phyloP scores from a whole-genome alignment of 2,329 filamentous ascomycete species.

The Chaetomium sp. region DNA sequence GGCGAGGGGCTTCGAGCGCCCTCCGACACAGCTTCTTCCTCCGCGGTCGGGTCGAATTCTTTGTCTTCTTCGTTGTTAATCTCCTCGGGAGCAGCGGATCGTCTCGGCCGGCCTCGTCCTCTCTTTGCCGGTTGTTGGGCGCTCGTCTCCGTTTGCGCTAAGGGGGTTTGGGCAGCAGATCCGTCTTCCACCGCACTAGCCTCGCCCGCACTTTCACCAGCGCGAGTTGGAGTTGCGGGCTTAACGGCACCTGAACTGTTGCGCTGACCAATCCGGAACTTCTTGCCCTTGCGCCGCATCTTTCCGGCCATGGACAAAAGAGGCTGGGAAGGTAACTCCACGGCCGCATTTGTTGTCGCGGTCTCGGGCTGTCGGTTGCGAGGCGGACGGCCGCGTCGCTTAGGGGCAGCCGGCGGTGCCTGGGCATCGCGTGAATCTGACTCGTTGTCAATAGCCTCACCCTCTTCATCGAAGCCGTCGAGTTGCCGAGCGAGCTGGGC shows the following conservation, averaged over 20 bases:
- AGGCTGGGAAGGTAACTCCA: conserved; percentile 21
- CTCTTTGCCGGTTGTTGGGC: not conserved
- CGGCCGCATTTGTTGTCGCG: not conserved
- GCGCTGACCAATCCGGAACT: conserved; percentile 43
- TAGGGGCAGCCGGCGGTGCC: conserved; percentile 6
- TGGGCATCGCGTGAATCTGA: not conserved
- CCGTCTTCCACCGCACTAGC: not conserved
- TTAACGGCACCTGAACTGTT: conserved; percentile 20
- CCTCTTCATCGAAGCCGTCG: conserved; percentile 21
- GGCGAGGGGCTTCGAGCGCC: conserved; percentile 12
- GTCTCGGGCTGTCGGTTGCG: conserved; percentile 12
- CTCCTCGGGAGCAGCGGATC: not conserved
- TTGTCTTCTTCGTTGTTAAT: conserved; percentile 17
- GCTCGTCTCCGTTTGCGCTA: not conserved
- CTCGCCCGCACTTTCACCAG: not conserved
- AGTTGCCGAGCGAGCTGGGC: conserved; percentile 31
- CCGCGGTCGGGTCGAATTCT: conserved; percentile 18
- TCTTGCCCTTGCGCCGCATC: conserved; percentile 48
- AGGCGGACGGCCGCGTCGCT: conserved; percentile 33
- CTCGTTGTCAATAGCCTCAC: conserved; percentile 19
- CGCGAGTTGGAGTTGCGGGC: not conserved
- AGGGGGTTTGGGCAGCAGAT: too few species aligned
- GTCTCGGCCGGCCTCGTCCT: not conserved
- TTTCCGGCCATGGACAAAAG: conserved; percentile 52
- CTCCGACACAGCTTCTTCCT: conserved; percentile 22